These are phyloP conservation scores for Aureobasidium uvarum DNA, from an alignment of 2,329 filamentous ascomycete species.

Conservation along the genomic window DNA sequence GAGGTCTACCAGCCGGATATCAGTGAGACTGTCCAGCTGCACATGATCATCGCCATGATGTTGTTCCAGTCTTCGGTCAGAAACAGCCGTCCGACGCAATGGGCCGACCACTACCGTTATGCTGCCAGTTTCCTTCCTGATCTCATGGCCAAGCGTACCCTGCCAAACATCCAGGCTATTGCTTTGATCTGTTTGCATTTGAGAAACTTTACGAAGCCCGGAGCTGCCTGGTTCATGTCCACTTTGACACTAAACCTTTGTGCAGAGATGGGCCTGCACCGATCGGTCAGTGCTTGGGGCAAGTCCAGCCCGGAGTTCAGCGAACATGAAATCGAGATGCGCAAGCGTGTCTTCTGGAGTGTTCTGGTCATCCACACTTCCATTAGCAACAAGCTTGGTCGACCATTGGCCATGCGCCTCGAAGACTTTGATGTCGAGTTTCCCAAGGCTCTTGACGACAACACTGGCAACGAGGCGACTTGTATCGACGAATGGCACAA, in stretches of 20 bases:
- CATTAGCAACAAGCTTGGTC: conserved; percentile 72
- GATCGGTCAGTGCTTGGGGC: conserved; percentile 62
- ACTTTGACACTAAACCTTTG: conserved; percentile 65
- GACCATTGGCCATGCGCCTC: conserved; percentile 70
- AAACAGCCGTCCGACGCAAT: conserved; percentile 64
- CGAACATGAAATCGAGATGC: conserved; percentile 67
- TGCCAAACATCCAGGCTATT: conserved; percentile 70
- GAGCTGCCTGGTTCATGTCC: conserved; percentile 67
- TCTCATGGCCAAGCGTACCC: conserved; percentile 59
- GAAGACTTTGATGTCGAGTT: conserved; percentile 79
- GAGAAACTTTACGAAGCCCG: conserved; percentile 75
- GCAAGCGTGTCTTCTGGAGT: conserved; percentile 76
- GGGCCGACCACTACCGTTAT: conserved; percentile 77
- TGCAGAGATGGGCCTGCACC: conserved; percentile 72
- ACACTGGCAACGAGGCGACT: conserved; percentile 60
- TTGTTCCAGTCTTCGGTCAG: conserved; percentile 74
- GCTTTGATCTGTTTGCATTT: conserved; percentile 69
- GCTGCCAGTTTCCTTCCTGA: conserved; percentile 67
- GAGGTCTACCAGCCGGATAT: conserved; percentile 59
- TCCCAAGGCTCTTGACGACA: conserved; percentile 69
- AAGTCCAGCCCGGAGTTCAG: conserved; percentile 50
- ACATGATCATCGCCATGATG: conserved; percentile 77
- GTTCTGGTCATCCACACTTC: conserved; percentile 65
- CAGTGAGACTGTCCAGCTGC: conserved; percentile 67
- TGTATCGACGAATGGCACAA: conserved; percentile 46